These are phyloP conservation scores for Orbilia blumenaviensis DNA, from an alignment of 2,329 filamentous ascomycete species.

Conservation along the genomic window DNA sequence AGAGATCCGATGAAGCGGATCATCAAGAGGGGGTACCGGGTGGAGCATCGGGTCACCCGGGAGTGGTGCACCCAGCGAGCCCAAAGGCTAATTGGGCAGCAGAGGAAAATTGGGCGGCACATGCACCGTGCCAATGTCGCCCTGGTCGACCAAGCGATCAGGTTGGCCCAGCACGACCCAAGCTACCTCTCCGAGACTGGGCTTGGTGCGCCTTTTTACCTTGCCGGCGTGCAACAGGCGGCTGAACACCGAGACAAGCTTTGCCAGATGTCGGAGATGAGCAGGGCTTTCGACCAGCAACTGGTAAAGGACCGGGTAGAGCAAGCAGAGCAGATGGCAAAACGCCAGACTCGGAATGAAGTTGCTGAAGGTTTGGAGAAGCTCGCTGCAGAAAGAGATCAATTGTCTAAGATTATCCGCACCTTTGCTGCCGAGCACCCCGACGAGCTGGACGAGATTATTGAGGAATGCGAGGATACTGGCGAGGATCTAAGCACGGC, in stretches of 20 bases:
- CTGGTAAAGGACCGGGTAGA: background rate
- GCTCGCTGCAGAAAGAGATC: background rate
- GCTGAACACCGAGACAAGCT: slow-evolving; percentile 8
- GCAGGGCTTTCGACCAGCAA: background rate
- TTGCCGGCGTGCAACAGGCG: slow-evolving; percentile 21
- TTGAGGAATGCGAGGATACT: slow-evolving; percentile 19
- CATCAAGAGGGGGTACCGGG: slow-evolving; percentile 40
- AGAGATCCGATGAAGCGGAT: slow-evolving; percentile 27
- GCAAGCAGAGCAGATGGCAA: background rate
- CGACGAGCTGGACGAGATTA: slow-evolving; percentile 26
- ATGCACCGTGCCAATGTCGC: slow-evolving; percentile 42
- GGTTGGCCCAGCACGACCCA: slow-evolving; percentile 9
- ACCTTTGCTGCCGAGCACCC: slow-evolving; percentile 12
- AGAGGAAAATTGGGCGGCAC: slow-evolving; percentile 34
- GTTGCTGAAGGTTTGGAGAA: slow-evolving; percentile 33
- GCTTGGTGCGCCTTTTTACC: slow-evolving; percentile 29
- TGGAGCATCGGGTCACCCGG: slow-evolving; percentile 41
- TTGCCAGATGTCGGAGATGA: background rate
- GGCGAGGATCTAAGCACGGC: slow-evolving; percentile 14
- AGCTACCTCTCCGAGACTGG: slow-evolving; percentile 35
- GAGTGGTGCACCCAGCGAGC: slow-evolving; percentile 40
- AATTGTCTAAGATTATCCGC: background rate
- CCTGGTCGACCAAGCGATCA: slow-evolving; percentile 45
- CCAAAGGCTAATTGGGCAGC: slow-evolving; percentile 22
- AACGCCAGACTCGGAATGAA: slow-evolving; percentile 1